Conservation (phyloP, 805 yeast species). For the Metschnikowia vanudenii region DNA sequence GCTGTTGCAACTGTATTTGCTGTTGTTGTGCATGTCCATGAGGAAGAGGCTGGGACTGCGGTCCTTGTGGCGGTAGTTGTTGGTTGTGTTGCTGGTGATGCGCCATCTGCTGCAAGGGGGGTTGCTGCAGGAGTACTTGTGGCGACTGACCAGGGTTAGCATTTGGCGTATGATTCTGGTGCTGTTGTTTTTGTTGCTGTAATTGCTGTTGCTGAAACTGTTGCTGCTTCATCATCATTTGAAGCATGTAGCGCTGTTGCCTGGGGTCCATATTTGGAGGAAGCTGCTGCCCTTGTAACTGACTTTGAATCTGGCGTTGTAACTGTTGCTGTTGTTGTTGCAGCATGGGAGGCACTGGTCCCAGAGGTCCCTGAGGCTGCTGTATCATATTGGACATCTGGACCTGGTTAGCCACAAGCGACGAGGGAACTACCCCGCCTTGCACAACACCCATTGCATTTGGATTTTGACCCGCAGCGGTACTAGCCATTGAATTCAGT, state of each 20-base stretch:
- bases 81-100: slow-evolving; percentile 6
- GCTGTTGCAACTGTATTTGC: slow-evolving; percentile 9
- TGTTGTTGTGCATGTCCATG: no score
- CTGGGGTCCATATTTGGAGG: slow-evolving; percentile 13
- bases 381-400: slow-evolving; percentile 17
- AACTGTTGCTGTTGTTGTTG: slow-evolving; percentile 2
- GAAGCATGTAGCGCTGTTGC: slow-evolving; percentile 26
- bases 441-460: background rate
- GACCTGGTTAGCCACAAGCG: background rate
- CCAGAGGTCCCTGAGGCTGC: background rate
- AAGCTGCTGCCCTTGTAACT: slow-evolving; percentile 1
- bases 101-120: slow-evolving; percentile 11
- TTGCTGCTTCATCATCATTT: slow-evolving; percentile 27
- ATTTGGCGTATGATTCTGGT: slow-evolving; percentile 10
- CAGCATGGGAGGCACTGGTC: background rate
- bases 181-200: slow-evolving; percentile 25
- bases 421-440: background rate
- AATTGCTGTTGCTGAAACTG: slow-evolving; percentile 16
- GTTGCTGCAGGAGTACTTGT: slow-evolving; percentile 17
- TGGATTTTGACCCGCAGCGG: background rate
- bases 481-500: background rate
- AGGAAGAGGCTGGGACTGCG: slow-evolving; percentile 12
- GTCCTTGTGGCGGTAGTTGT: background rate
- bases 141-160: slow-evolving; percentile 13
- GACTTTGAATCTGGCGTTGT: slow-evolving; percentile 1